These are phyloP conservation scores for Trametes hirsuta DNA, from an alignment of 1,284 basidiomycete species.

Conservation along the genomic window DNA sequence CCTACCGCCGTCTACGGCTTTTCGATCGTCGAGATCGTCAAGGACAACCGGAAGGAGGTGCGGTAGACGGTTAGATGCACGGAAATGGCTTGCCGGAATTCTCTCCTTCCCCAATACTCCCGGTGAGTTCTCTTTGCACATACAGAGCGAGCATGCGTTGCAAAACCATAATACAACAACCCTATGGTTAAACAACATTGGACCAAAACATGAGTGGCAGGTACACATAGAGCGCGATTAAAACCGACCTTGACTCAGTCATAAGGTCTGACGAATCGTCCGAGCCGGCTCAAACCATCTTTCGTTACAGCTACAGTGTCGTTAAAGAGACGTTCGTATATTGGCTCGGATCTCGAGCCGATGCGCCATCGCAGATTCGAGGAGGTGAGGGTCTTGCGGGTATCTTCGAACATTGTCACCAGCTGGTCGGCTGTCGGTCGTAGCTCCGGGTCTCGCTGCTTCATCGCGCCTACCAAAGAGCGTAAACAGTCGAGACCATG, in stretches of 20 bases:
- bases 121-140: too few relatives aligned
- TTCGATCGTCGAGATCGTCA: conserved; percentile 98
- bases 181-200: too few relatives aligned
- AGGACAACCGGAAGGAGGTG: conserved; percentile 79
- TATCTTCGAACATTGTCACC: background rate
- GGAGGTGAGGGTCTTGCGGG: background rate
- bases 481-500: background rate
- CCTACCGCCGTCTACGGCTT: conserved; percentile 35
- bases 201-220: too few relatives aligned
- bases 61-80: too few relatives aligned
- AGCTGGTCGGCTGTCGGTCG: background rate
- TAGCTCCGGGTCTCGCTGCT: background rate
- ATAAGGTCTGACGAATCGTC: too few relatives aligned
- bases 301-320: conserved; percentile 14
- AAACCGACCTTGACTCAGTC: too few relatives aligned
- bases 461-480: background rate
- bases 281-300: too few relatives aligned
- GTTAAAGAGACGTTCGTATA: conserved; percentile 16
- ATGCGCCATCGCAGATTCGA: conserved; percentile 5
- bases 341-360: conserved; percentile 7
- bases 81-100: too few relatives aligned
- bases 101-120: too few relatives aligned
- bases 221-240: too few relatives aligned
- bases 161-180: too few relatives aligned
- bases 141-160: too few relatives aligned